These are phyloP conservation scores for Teunomyces tritomae DNA, from an alignment of 805 yeast genomes.

Conservation along the genomic window DNA sequence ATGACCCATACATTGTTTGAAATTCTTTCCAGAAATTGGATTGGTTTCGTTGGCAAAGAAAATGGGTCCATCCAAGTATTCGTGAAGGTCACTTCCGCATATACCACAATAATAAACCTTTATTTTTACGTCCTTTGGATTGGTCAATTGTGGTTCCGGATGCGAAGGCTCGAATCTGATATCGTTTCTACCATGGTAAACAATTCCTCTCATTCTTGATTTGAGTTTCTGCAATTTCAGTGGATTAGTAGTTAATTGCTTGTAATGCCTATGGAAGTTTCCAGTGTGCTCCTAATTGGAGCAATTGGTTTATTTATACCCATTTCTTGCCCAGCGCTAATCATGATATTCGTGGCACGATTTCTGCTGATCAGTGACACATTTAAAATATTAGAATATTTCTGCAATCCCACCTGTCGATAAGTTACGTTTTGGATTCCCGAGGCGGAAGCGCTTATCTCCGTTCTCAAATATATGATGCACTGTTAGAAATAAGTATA, in stretches of 20 bases:
- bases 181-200: conserved; percentile 2
- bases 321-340: not conserved
- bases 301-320: not conserved
- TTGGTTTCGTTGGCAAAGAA: conserved; percentile 1
- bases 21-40: not conserved
- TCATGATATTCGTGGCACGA: not conserved
- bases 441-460: not conserved
- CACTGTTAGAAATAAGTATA: too few relatives aligned
- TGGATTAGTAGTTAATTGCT: not conserved
- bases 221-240: not conserved
- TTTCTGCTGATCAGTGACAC: not conserved
- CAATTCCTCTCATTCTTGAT: conserved; percentile 3
- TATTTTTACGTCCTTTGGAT: conserved; percentile 3
- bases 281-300: not conserved
- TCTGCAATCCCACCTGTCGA: not conserved
- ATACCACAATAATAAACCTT: conserved; percentile 5
- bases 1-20: conserved; percentile 2
- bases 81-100: conserved; percentile 3
- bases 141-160: conserved; percentile 2
- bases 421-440: not conserved
- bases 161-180: conserved; percentile 1
- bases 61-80: conserved; percentile 3
- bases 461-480: too few relatives aligned
- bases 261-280: not conserved
- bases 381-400: not conserved